Evolutionary conservation across 1,284 basidiomycete genomes (phyloP).

Genomic region (Coniferiporia sulphurascens): DNA sequence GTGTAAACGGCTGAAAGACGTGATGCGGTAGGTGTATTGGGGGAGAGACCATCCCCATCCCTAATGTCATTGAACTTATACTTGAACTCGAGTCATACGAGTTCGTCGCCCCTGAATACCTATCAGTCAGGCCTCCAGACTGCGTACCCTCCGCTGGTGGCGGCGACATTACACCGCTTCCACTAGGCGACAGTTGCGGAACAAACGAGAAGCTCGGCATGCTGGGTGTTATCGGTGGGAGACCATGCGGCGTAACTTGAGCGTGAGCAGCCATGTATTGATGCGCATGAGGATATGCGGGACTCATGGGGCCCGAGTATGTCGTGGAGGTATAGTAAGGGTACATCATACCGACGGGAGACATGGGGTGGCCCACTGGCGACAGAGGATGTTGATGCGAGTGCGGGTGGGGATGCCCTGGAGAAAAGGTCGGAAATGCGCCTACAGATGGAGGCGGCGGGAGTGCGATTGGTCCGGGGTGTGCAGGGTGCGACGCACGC

Average conservation of each 20-base stretch:
- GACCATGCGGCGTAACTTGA: conserved; percentile 58
- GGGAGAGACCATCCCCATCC: conserved; percentile 16
- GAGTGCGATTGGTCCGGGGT: conserved; percentile 65
- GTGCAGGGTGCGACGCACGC: conserved; percentile 43
- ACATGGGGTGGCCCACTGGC: conserved; percentile 10
- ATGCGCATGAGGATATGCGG: not conserved
- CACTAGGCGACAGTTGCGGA: conserved; percentile 35
- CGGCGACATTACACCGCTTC: conserved; percentile 14
- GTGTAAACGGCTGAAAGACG: conserved; percentile 42
- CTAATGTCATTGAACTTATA: not conserved
- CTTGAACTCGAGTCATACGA: not conserved
- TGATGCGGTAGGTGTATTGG: conserved; percentile 19
- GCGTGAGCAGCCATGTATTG: conserved; percentile 24
- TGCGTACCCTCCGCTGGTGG: conserved; percentile 7
- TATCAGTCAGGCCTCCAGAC: not conserved
- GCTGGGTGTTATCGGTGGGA: conserved; percentile 72
- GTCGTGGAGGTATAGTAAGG: not conserved
- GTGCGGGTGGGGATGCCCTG: not conserved
- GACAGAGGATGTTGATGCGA: conserved; percentile 6
- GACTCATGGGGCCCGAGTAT: conserved; percentile 10
- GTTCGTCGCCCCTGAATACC: not conserved
- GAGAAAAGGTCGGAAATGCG: conserved; percentile 31
- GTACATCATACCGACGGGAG: conserved; percentile 1
- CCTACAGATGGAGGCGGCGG: conserved; percentile 51
- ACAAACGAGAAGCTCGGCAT: conserved; percentile 75